A percentile compares a stretch with the other conserved stretches of the same genome.
Conservation (phyloP, 2,329 filamentous ascomycete species). For the Fusarium incarnatum region DNA sequence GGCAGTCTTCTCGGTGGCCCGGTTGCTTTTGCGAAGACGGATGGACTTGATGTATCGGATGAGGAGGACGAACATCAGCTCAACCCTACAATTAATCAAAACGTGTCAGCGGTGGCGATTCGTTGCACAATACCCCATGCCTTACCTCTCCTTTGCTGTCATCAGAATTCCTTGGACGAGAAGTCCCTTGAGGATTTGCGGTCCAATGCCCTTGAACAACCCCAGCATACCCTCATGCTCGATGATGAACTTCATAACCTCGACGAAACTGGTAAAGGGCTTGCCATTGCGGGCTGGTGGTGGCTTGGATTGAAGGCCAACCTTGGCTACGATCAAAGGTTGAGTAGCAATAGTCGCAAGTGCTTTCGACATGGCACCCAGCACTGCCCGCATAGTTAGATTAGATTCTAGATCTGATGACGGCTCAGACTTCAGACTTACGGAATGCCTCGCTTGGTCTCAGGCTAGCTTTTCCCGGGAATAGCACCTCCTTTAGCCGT, state of each 20-base stretch:
- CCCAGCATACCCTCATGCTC: conserved; percentile 84
- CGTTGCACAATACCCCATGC: background rate
- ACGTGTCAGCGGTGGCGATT: conserved; percentile 29
- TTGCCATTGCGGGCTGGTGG: conserved; percentile 86
- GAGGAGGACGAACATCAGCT: conserved; percentile 86
- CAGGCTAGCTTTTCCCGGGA: conserved; percentile 79
- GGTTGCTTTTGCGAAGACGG: conserved; percentile 75
- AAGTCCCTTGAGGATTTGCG: conserved; percentile 92
- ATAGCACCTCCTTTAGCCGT: conserved; percentile 81
- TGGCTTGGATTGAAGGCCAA: conserved; percentile 93
- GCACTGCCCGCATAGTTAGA: conserved; percentile 64
- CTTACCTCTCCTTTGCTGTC: conserved; percentile 97
- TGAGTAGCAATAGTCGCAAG: conserved; percentile 93
- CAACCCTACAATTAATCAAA: conserved; percentile 69
- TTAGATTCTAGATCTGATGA: background rate
- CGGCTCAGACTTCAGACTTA: conserved; percentile 62
- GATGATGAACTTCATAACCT: conserved; percentile 95
- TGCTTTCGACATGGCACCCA: conserved; percentile 93
- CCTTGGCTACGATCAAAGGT: conserved; percentile 96
- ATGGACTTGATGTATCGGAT: conserved; percentile 83
- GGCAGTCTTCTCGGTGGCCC: conserved; percentile 69
- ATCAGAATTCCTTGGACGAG: conserved; percentile 95
- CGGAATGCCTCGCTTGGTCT: conserved; percentile 90
- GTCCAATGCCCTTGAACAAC: conserved; percentile 97
- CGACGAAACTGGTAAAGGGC: conserved; percentile 91